These are phyloP conservation scores for Prunus salicina DNA, from an alignment of 306 rosid genomes.

Conservation along the genomic window DNA sequence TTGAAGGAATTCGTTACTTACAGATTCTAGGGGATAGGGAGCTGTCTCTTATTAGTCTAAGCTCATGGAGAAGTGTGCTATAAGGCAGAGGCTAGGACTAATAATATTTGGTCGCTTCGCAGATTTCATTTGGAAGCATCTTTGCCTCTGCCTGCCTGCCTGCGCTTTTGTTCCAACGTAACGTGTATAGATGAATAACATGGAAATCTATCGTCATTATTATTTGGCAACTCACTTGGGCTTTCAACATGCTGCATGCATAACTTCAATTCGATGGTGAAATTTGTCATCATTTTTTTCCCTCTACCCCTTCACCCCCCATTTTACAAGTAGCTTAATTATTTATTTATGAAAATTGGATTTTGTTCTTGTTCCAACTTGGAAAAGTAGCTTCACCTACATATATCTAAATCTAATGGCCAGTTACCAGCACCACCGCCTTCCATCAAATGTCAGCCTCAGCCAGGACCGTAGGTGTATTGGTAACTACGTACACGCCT, in stretches of 20 bases:
- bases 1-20: conserved; percentile 10
- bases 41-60: background rate
- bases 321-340: background rate
- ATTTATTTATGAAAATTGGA: background rate
- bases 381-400: conserved; percentile 11
- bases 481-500: background rate
- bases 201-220: background rate
- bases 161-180: background rate
- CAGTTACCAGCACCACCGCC: conserved; percentile 5
- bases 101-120: background rate
- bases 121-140: background rate
- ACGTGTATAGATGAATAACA: conserved; percentile 6
- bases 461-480: background rate
- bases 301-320: background rate
- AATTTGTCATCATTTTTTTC: background rate
- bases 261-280: background rate
- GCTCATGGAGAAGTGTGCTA: background rate
- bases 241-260: background rate
- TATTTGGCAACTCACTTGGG: background rate
- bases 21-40: background rate
- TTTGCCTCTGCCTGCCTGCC: background rate
- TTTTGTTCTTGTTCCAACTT: background rate
- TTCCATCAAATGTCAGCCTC: background rate
- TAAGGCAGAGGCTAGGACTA: no score
- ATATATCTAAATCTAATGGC: background rate